These are phyloP conservation scores for Phytopythium aichiense DNA, from an alignment of 352 stramenopile genomes.

Conservation along the genomic window DNA sequence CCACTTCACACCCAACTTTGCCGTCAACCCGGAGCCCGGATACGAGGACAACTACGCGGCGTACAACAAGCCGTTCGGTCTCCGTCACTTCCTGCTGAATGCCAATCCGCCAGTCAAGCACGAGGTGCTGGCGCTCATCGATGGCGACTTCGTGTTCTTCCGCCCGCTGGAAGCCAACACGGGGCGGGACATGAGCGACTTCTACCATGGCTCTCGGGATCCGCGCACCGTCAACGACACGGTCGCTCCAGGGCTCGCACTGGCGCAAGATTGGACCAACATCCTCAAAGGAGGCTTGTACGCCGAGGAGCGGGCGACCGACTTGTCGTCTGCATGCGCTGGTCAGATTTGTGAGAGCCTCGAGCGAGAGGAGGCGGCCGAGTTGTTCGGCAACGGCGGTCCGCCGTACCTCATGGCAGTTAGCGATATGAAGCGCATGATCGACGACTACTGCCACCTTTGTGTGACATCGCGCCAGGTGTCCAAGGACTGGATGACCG, in stretches of 20 bases:
- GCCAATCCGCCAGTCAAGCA: slow-evolving; percentile 32
- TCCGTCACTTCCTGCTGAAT: slow-evolving; percentile 47
- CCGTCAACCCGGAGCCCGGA: slow-evolving; percentile 31
- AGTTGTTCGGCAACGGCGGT: slow-evolving; percentile 39
- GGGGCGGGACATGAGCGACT: slow-evolving; percentile 28
- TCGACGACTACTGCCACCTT: slow-evolving; percentile 52
- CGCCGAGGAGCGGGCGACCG: slow-evolving; percentile 12
- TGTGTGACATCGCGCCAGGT: slow-evolving; percentile 33
- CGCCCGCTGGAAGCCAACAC: slow-evolving; percentile 41
- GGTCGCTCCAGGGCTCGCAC: slow-evolving; percentile 28
- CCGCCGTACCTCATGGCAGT: slow-evolving; percentile 55
- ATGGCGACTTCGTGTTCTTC: slow-evolving; percentile 40
- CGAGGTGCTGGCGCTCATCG: slow-evolving; percentile 32
- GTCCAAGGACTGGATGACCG: slow-evolving; percentile 37
- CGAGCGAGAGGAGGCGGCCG: slow-evolving; percentile 25
- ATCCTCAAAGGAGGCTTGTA: slow-evolving; percentile 41
- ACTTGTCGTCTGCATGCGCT: slow-evolving; percentile 29
- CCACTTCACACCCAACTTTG: slow-evolving; percentile 48
- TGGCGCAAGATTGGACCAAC: slow-evolving; percentile 44
- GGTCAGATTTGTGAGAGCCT: slow-evolving; percentile 29
- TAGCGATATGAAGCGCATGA: slow-evolving; percentile 33
- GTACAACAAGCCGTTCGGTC: slow-evolving; percentile 52
- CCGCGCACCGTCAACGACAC: slow-evolving; percentile 26
- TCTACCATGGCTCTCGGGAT: slow-evolving; percentile 37
- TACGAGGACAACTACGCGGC: slow-evolving; percentile 39